Evolutionary conservation across 2,329 filamentous ascomycete genomes (phyloP), one percentile per base, ranked within the genome.

Genomic region (Boeremia exigua): DNA sequence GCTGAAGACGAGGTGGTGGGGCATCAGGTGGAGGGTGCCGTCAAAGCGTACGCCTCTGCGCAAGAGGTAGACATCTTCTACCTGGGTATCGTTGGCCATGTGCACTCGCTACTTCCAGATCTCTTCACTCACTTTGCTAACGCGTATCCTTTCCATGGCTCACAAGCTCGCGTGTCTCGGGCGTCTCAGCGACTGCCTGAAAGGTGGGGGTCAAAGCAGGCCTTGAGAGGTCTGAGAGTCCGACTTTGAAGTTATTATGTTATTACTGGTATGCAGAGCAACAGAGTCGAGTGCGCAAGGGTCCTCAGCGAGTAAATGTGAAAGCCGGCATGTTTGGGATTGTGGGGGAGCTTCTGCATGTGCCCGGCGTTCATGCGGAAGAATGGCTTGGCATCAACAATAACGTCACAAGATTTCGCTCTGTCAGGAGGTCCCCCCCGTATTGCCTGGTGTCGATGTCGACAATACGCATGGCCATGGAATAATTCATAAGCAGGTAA

Each of bases 1-100:
- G 61, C 80, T 84, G 77, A 88, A 88, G 67, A 87, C 86, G 48
- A 88, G 78, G 70, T 88, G 86, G 75, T 88, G 84, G 70, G 82
- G 80, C 66, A 83, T 85, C 52, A 88, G 77, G 68, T 86, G 84
- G 49, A 88, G 78, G n/a, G 82, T 84, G 62, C 86, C 86, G 58
- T 80, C 78, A 61, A 84, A 80, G 58, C 81, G 80, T 60, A 81
- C 78, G 55, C 84, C 84, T 68, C 81, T 81, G 55, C 83, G 80
- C 66, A 82, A 80, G 53, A 87, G 78, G 62, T 81, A 83, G 67
- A 88, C 85, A 75, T 86, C 80, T 59, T 90, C 84, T 66, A 87
- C 82, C 83, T 83, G 27, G 48, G 27, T 15, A 34, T n/a, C 42
- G 49, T 68, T 46, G 68, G 61, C 56, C 27, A 29, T 43, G 23